Percentiles rank a stretch among this genome's conserved stretches.
Conservation (phyloP, 1,284 basidiomycete genomes). For the Vanrija sp. region DNA sequence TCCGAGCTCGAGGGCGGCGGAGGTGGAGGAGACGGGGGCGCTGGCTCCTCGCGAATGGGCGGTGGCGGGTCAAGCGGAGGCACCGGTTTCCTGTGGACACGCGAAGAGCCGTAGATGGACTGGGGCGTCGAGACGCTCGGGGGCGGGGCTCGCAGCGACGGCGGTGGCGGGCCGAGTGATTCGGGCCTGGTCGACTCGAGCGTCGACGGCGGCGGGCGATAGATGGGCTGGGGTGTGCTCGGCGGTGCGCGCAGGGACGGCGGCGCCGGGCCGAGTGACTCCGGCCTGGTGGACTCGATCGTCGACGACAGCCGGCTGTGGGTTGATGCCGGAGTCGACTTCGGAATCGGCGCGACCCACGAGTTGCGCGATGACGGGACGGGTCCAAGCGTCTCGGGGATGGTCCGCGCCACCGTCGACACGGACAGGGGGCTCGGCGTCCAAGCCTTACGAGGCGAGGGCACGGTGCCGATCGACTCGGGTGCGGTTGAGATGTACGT, state of each 20-base stretch:
- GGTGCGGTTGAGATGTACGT: background rate
- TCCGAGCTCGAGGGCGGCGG: background rate
- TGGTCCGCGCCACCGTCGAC: background rate
- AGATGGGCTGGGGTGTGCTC: constrained; percentile 26
- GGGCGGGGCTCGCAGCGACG: background rate
- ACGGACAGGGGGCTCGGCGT: no score
- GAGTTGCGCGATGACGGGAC: background rate
- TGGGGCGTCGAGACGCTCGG: constrained; percentile 30
- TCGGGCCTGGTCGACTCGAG: constrained; percentile 2
- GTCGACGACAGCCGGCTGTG: background rate
- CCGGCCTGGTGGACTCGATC: constrained; percentile 1
- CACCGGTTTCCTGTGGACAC: constrained; percentile 25
- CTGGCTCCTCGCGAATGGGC: background rate
- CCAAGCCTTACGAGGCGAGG: no score
- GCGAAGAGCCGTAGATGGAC: constrained; percentile 15
- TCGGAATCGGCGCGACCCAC: background rate
- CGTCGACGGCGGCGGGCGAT: background rate
- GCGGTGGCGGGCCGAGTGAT: background rate
- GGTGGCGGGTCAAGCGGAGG: constrained; percentile 16
- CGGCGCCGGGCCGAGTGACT: background rate
- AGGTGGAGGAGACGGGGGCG: background rate
- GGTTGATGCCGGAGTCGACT: background rate
- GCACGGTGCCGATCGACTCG: no score
- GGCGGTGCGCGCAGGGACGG: background rate
- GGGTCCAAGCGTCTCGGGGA: constrained; percentile 1